These are phyloP conservation scores for Tilletia caries DNA, from an alignment of 1,284 basidiomycete species.

Conservation along the genomic window DNA sequence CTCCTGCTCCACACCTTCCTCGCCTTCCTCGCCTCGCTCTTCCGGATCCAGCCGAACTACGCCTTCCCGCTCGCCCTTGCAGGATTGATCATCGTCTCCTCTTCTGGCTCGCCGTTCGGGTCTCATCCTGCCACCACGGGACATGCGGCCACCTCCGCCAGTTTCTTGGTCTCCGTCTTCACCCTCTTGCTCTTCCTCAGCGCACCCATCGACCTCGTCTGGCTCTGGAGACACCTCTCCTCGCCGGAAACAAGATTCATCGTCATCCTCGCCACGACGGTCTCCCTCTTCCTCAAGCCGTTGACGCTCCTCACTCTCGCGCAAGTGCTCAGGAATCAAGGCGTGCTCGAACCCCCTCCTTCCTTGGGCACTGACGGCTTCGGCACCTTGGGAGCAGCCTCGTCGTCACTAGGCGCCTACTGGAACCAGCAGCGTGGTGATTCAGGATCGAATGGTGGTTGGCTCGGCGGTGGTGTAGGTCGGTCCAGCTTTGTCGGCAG, in stretches of 20 bases:
- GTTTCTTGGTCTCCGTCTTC: background rate
- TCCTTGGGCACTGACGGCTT: background rate
- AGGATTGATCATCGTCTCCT: background rate
- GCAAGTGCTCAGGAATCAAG: background rate
- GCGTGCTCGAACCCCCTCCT: background rate
- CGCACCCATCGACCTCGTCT: constrained; percentile 1
- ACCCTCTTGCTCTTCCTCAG: background rate
- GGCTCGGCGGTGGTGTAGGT: constrained; percentile 1
- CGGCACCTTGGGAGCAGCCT: background rate
- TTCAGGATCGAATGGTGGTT: background rate
- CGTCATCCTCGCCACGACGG: background rate
- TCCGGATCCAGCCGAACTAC: background rate
- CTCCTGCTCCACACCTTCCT: background rate
- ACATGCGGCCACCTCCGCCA: background rate
- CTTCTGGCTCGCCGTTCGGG: background rate
- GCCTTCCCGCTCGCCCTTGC: constrained; percentile 1
- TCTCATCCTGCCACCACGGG: background rate
- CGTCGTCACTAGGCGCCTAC: background rate
- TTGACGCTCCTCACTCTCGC: constrained; percentile 3
- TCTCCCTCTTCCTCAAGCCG: constrained; percentile 8
- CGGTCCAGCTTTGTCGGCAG: background rate
- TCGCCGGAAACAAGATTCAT: background rate
- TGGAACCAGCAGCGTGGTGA: background rate
- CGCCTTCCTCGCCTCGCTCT: background rate
- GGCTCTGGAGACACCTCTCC: background rate